Evolutionary conservation across 108 stramenopile species (phyloP).

Genomic region (Cyclotella atomus): DNA sequence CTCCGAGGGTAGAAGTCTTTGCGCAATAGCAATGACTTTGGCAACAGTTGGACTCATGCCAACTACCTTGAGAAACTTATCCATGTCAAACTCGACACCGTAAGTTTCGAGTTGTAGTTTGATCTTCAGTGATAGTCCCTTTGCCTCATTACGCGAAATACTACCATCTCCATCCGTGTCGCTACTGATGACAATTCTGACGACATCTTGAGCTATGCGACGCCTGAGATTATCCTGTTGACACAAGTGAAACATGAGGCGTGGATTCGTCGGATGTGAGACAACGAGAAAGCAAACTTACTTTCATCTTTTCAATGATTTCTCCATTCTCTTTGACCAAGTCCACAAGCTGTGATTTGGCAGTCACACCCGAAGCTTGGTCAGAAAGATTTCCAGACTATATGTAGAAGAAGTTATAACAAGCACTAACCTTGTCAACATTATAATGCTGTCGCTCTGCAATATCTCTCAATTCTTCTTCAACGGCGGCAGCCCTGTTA

Average conservation of each 20-base stretch:
- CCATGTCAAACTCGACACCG: constrained; percentile 40
- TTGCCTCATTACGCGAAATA: constrained; percentile 36
- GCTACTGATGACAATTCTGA: constrained; percentile 26
- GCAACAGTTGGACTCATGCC: constrained; percentile 29
- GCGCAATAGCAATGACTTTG: constrained; percentile 27
- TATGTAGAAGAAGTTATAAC: no score
- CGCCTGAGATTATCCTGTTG: constrained; percentile 37
- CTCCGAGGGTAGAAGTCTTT: constrained; percentile 16
- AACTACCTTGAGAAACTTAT: constrained; percentile 42
- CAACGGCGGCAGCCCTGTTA: constrained; percentile 35
- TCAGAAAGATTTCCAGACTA: no score
- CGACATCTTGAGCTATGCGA: constrained; percentile 43
- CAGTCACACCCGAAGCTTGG: no score
- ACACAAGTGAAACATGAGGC: not conserved
- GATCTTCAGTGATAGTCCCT: constrained; percentile 30
- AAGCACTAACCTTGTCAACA: no score
- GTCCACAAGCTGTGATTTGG: constrained; percentile 44
- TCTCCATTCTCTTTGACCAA: constrained; percentile 51
- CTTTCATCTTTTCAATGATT: constrained; percentile 43
- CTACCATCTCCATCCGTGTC: constrained; percentile 33
- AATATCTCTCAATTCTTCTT: constrained; percentile 40
- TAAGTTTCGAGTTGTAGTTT: constrained; percentile 38
- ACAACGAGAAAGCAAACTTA: constrained; percentile 18
- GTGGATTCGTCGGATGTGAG: not conserved
- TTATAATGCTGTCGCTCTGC: constrained; percentile 38